Evolutionary conservation across 139 green algal genomes (phyloP), one percentile per base, ranked within the genome.

Genomic region (Micromonas commoda): DNA sequence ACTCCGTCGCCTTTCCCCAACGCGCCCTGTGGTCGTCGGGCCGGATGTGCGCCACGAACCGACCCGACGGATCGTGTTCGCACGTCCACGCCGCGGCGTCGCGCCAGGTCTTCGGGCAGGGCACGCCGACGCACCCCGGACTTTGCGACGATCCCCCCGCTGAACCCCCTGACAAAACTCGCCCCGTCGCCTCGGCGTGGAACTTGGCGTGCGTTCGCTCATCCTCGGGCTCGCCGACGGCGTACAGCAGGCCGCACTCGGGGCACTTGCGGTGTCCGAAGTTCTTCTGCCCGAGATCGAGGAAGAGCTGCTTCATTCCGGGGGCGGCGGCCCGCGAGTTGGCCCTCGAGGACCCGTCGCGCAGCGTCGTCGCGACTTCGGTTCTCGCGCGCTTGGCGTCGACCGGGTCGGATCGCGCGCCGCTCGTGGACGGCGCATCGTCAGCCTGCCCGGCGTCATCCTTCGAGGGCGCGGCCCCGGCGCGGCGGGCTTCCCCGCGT

Each of bases 221-320:
- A 45, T 82, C 78, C 67, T 33, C 31, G 2, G 70, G 70, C 21
- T 78, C 78, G 33, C 78, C 78, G 21, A 72, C 72, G 24, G 67
- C 68, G 57, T 79, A 82, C 78, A 82, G 19, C 21, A 79, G 29
- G 1, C 78, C 78, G 16, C 78, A 82, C 45, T 2, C 65, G 16
- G 70, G 2, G 68, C 78, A 82, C 68, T 2, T 72, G 70, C 6
- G 35, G 37, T 68, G 57, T 24, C 57, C 19, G 24, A 82, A 73
- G 39, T 79, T 73, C 1, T 34, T 37, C 45, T 82, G 78, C 1
- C 78, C 78, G 4, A 82, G 66, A 65, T 82, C 78, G 0, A 82
- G 39, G 66, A 54, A 82, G 34, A 70, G 32, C 78, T 82, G 78
- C 45, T 32, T 80, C 4, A 57, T 57, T 16, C 9, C 45, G 45